Base-by-base conservation (phyloP, 1,284 basidiomycete genomes). In the Ganoderma sp. region DNA sequence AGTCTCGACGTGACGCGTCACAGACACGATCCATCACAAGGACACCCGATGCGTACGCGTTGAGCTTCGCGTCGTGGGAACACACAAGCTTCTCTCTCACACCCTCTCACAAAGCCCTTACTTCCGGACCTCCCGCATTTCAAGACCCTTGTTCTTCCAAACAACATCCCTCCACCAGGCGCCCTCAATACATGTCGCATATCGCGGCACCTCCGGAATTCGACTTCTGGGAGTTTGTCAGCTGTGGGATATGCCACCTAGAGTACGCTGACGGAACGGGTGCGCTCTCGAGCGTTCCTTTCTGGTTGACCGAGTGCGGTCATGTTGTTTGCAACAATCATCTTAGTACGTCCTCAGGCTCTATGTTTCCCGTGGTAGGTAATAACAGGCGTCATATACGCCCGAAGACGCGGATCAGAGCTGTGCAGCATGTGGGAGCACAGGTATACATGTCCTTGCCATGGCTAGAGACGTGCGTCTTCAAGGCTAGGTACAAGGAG, bases 261-360 rank as follows among this genome's bases (percentile, higher is more conserved):
- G 84, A 88, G 0, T 93, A 90, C 74, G 75, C 80, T 19, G 79
- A 85, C 15, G 79, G 79, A 14, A 81, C 84, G 61, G 79, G 82
- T 61, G 84, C 84, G 0, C 79, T 84, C 4, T 87, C 87, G 9
- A 75, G 78, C 25, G 80, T 91, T 32, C 92, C 93, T 0, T 94
- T 94, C 77, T 94, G 92, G 92, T 82, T 94, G 67, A 93, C 92
- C 1, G 91, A 93, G 77, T 94, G 92, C 73, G 91, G 91, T 0
- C 92, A 94, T 82, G 85, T 94, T 62, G 74, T 94, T 37, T 94
- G 92, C 82, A 94, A 94, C 75, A 84, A 86, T 57, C 93, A 94
- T 79, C 86, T 94, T 74, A 91, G 92, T 94, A 75, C 75, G 90
- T 82, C 19, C 41, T 37, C n/a, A 34, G 32, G 32, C 32, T 32